Conservation (phyloP, 306 rosid genomes). For the Abrus precatorius region DNA sequence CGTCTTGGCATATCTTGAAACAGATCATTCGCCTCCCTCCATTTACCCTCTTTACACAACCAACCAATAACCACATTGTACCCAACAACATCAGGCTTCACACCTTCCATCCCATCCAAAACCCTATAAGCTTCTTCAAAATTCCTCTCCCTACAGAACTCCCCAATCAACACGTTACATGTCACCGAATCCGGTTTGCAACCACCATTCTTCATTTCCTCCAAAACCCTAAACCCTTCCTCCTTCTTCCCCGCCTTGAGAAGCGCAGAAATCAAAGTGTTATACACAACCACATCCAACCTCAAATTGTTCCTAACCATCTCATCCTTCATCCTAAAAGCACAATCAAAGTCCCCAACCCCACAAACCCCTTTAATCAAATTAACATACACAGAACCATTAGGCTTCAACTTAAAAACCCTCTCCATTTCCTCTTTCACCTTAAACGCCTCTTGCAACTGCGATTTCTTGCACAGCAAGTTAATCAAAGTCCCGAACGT, state of each 20-base stretch:
- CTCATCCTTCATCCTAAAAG: slow-evolving; percentile 73
- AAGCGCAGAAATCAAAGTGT: slow-evolving; percentile 66
- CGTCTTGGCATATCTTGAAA: slow-evolving; percentile 79
- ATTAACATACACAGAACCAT: slow-evolving; percentile 56
- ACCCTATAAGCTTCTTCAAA: slow-evolving; percentile 59
- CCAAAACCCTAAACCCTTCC: slow-evolving; percentile 57
- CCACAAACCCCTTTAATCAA: slow-evolving; percentile 70
- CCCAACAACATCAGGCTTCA: slow-evolving; percentile 68
- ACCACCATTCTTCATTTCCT: slow-evolving; percentile 68
- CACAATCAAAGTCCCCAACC: slow-evolving; percentile 60
- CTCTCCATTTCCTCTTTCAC: slow-evolving; percentile 65
- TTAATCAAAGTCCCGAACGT: slow-evolving; percentile 70
- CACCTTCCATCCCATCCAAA: slow-evolving; percentile 73
- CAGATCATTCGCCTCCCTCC: slow-evolving; percentile 74
- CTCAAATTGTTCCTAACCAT: slow-evolving; percentile 60
- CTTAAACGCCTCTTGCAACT: slow-evolving; percentile 59
- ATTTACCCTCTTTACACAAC: slow-evolving; percentile 67
- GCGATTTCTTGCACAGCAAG: slow-evolving; percentile 57
- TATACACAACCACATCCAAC: slow-evolving; percentile 58
- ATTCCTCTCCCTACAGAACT: slow-evolving; percentile 68
- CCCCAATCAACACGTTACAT: slow-evolving; percentile 76
- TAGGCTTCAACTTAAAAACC: slow-evolving; percentile 54
- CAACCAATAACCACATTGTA: slow-evolving; percentile 71
- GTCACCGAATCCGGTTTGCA: slow-evolving; percentile 67
- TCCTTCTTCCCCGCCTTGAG: slow-evolving; percentile 68